phyloP scores from a whole-genome alignment of 495 filamentous ascomycete genomes.

The Aspergillus kassunensis region DNA sequence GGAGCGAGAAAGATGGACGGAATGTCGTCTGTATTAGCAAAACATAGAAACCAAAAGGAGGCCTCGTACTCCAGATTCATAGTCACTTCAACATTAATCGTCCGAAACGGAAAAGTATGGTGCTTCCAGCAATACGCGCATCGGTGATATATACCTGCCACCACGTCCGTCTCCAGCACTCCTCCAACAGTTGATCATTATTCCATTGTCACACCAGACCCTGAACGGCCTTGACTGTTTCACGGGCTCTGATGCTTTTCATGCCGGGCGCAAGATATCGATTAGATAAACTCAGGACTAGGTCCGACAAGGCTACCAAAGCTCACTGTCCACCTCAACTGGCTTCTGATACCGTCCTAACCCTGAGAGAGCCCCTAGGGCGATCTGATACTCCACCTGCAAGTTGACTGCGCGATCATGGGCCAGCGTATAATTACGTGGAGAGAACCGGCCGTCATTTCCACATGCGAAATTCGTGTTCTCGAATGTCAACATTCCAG shows the following conservation, averaged over 20 bases:
- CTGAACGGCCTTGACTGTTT: no score
- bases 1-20: no score
- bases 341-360: no score
- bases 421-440: not conserved
- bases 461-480: not conserved
- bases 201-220: not conserved
- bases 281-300: no score
- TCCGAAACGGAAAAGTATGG: slow-evolving; percentile 20
- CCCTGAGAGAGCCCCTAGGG: no score
- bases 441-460: not conserved
- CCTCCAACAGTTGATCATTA: slow-evolving; percentile 18
- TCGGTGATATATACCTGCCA: slow-evolving; percentile 28
- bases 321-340: no score
- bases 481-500: not conserved
- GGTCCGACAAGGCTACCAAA: no score
- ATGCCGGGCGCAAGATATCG: no score
- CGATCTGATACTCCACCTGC: slow-evolving; percentile 8
- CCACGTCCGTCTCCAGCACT: slow-evolving; percentile 30
- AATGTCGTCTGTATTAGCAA: no score
- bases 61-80: slow-evolving; percentile 17
- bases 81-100: slow-evolving; percentile 12
- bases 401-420: slow-evolving; percentile 9
- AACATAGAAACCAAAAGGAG: no score
- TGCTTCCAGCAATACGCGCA: slow-evolving; percentile 25
- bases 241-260: no score